A percentile compares a stretch with the other conserved stretches of the same genome.
phyloP scores from a whole-genome alignment of 2,329 filamentous ascomycete species.

The Penicillium rolfsii region DNA sequence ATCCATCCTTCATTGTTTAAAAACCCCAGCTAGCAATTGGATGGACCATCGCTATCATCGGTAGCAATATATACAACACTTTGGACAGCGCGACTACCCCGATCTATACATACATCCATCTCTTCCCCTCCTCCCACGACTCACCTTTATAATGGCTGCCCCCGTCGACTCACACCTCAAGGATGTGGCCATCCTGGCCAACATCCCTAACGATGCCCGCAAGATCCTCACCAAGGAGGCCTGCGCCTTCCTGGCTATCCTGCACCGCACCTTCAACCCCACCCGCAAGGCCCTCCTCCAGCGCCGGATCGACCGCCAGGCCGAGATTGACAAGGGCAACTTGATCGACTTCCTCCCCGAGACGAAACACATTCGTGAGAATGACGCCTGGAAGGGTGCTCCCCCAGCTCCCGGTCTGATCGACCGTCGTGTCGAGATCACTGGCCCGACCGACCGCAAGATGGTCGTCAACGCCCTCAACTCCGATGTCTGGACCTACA shows the following conservation, averaged over 20 bases:
- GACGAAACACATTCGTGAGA: constrained; percentile 92
- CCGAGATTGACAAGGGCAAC: constrained; percentile 86
- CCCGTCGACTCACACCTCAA: constrained; percentile 76
- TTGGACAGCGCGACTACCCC: neutral
- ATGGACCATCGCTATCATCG: neutral
- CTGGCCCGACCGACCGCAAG: constrained; percentile 94
- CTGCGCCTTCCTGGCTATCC: constrained; percentile 85
- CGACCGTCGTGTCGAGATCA: constrained; percentile 95
- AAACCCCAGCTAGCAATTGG: neutral
- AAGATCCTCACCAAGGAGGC: constrained; percentile 93
- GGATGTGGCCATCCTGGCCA: constrained; percentile 83
- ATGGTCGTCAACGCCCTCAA: constrained; percentile 99
- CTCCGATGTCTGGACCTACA: constrained; percentile 96
- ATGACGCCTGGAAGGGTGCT: constrained; percentile 90
- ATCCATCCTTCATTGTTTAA: neutral
- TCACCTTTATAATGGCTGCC: constrained; percentile 61
- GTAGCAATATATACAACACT: constrained; percentile 2
- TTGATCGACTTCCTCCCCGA: constrained; percentile 94
- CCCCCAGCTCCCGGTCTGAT: constrained; percentile 88
- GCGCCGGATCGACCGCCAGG: constrained; percentile 81
- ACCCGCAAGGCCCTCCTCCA: constrained; percentile 88
- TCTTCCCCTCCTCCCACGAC: neutral
- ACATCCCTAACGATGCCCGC: constrained; percentile 74
- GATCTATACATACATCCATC: constrained; percentile 2
- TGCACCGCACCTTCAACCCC: constrained; percentile 91